Evolutionary conservation across 306 rosid species (phyloP).

Genomic region (Vicia faba): DNA sequence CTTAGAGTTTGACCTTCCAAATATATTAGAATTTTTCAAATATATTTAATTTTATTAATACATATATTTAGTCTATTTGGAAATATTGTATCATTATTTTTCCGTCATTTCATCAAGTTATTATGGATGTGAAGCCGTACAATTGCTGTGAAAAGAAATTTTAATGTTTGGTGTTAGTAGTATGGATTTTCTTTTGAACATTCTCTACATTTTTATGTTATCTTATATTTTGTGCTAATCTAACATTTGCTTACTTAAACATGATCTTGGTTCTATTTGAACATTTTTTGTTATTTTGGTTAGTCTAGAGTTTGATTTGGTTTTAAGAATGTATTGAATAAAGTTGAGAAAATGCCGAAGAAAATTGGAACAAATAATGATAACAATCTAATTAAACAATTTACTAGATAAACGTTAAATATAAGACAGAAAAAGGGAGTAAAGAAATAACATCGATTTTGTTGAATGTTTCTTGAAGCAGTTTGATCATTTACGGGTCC

Average conservation of each 20-base stretch:
- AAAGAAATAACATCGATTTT: too few species aligned
- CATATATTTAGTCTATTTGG: background rate
- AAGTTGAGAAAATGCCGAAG: too few species aligned
- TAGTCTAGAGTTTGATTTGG: background rate
- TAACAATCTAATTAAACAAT: too few species aligned
- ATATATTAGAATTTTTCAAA: background rate
- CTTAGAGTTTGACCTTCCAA: background rate
- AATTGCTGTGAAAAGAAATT: background rate
- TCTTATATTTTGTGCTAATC: background rate
- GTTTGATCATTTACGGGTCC: too few species aligned
- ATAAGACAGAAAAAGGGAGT: too few species aligned
- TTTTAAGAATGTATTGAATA: background rate
- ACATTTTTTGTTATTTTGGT: background rate
- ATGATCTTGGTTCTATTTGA: background rate
- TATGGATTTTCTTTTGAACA: background rate
- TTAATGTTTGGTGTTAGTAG: background rate
- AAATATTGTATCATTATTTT: background rate
- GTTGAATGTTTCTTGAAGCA: too few species aligned
- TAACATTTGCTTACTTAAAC: background rate
- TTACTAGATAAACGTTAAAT: too few species aligned
- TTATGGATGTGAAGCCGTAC: background rate
- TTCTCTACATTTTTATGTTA: background rate
- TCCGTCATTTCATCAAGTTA: background rate
- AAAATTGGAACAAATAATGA: too few species aligned
- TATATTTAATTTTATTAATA: background rate